Base-by-base conservation (phyloP, 257 asterid genomes). In the Agastache rugosa region DNA sequence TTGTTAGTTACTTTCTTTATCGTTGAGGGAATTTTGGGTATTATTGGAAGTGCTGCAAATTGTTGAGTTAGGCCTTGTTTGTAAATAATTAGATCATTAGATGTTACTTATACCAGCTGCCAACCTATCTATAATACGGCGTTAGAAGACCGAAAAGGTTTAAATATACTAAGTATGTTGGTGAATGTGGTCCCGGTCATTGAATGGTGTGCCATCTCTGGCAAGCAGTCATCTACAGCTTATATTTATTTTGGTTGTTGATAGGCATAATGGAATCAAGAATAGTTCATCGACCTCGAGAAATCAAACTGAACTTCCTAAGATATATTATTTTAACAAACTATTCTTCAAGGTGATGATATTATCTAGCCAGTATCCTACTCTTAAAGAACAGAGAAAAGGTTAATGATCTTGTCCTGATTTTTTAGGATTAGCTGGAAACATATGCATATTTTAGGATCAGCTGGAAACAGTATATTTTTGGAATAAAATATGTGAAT, bases 141-240 rank as follows among this genome's bases (percentile, higher is more conserved):
- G 41, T 39, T 73, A 48, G 55, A 8, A 44, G 16, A 34, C 37
- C 19, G 15, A 19, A 11, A 16, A 35, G 51, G 27, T 23, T 54
- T 20, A 23, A 31, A 20, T 37, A 47, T n/a, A 41, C 44, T 8
- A 39, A 62, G 51, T 23, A 50, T 42, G 15, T 53, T 1, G 78
- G 62, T 17, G 69, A 63, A 19, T 78, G 90, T 82, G 93, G 88
- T 82, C 89, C 89, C 23, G 16, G 51, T 25, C 66, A 64, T 74
- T 73, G 91, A 65, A 63, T 76, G 75, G 83, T 74, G 91, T 86
- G 89, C 90, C 90, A 62, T 17, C 77, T 37, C 75, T 44, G 48
- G 39, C 59, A 78, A 31, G 37, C 3, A 29, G 69, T 37, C 47
- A 63, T 77, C 72, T 73, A 62, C 76, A 56, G 47, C 71, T 66